These are phyloP conservation scores for Neurospora sp. DNA, from an alignment of 495 filamentous ascomycete species.

Conservation along the genomic window DNA sequence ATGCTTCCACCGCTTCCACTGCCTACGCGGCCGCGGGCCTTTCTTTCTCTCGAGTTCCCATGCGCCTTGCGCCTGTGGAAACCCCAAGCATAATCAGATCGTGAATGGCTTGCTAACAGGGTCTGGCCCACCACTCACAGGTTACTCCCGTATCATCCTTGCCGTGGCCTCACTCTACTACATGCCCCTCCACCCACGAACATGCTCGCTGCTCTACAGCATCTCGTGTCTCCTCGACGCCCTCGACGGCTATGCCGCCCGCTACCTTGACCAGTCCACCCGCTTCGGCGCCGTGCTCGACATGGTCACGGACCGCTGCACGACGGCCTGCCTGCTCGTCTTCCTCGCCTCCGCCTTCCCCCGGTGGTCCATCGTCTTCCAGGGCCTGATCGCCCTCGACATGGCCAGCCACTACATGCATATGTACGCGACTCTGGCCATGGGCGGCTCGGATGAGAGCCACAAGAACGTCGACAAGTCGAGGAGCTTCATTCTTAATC, in stretches of 20 bases:
- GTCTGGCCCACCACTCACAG: slow-evolving; percentile 30
- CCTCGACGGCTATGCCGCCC: slow-evolving; percentile 83
- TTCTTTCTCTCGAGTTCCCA: neutral
- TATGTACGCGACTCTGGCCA: slow-evolving; percentile 85
- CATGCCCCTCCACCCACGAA: slow-evolving; percentile 94
- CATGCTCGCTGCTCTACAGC: slow-evolving; percentile 83
- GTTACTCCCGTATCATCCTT: slow-evolving; percentile 81
- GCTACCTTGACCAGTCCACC: slow-evolving; percentile 80
- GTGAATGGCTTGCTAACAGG: slow-evolving; percentile 1
- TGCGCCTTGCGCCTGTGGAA: neutral
- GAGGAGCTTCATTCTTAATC: slow-evolving; percentile 71
- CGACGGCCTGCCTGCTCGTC: slow-evolving; percentile 84
- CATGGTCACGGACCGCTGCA: slow-evolving; percentile 90
- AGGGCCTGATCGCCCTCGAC: slow-evolving; percentile 82
- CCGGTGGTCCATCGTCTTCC: slow-evolving; percentile 85
- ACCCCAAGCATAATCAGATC: neutral
- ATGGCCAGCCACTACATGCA: slow-evolving; percentile 96
- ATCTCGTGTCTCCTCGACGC: slow-evolving; percentile 91
- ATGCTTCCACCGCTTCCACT: neutral
- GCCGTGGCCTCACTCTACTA: slow-evolving; percentile 91
- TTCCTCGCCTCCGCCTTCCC: slow-evolving; percentile 90
- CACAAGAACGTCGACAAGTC: slow-evolving; percentile 89
- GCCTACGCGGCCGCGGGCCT: neutral
- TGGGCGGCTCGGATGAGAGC: slow-evolving; percentile 67
- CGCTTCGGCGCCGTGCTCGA: slow-evolving; percentile 92